A percentile compares a stretch with the other conserved stretches of the same genome.
Evolutionary conservation across 306 rosid species (phyloP).

Genomic region (Gleditsia sinensis): DNA sequence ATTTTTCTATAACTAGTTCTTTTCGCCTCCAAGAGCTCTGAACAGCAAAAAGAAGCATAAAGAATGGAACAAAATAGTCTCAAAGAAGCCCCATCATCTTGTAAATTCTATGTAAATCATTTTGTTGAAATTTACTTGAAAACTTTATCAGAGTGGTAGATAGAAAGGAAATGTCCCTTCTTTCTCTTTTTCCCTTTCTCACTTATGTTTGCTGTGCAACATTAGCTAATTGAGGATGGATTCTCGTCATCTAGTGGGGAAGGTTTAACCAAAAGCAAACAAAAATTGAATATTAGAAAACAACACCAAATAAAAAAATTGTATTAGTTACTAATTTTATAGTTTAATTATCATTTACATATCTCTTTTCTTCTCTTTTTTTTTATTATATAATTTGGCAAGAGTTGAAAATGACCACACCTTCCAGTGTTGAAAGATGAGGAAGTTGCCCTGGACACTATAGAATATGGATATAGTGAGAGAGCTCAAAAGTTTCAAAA

Average conservation of each 20-base stretch:
- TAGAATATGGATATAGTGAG: conserved; percentile 52
- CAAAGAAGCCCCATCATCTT: conserved; percentile 36
- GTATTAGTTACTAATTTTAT: background rate
- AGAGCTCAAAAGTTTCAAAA: conserved; percentile 32
- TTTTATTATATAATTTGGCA: conserved; percentile 25
- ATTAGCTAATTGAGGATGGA: conserved; percentile 60
- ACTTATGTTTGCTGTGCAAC: conserved; percentile 50
- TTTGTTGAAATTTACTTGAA: conserved; percentile 28
- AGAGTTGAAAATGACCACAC: conserved; percentile 72
- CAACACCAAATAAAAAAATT: background rate
- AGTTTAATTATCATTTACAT: background rate
- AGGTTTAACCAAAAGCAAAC: conserved; percentile 64
- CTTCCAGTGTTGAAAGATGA: conserved; percentile 46
- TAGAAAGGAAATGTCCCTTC: background rate
- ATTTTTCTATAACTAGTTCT: conserved; percentile 51
- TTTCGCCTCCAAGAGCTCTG: conserved; percentile 52
- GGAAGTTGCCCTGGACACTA: conserved; percentile 36
- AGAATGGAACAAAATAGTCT: conserved; percentile 32
- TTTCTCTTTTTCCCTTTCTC: background rate
- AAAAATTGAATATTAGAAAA: conserved; percentile 44
- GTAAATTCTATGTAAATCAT: background rate
- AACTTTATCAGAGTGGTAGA: background rate
- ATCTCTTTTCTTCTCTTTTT: background rate
- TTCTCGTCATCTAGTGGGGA: conserved; percentile 90
- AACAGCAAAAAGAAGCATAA: conserved; percentile 53